Percentiles rank a stretch among this genome's conserved stretches.
Evolutionary conservation across 2,329 filamentous ascomycete genomes (phyloP).

Genomic region (Fusarium veterinarium): DNA sequence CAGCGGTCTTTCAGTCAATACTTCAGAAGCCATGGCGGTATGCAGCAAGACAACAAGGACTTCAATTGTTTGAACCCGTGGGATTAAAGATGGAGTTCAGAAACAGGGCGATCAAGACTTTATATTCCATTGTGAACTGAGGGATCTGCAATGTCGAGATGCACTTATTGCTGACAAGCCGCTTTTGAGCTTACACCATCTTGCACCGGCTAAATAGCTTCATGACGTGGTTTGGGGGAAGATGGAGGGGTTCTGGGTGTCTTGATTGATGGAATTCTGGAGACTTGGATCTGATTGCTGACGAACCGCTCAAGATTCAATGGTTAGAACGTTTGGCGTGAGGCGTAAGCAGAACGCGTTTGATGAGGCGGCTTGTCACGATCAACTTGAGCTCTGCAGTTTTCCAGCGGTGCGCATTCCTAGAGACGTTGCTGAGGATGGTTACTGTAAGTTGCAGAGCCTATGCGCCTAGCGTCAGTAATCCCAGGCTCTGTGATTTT

Average conservation of each 20-base stretch:
- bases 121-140: background rate
- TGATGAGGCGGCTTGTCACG: background rate
- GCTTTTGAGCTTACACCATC: constrained; percentile 1
- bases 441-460: too few species aligned
- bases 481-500: background rate
- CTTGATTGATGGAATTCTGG: background rate
- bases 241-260: background rate
- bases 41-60: rapidly evolving
- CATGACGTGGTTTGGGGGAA: background rate
- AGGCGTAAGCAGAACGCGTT: background rate
- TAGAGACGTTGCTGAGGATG: too few species aligned
- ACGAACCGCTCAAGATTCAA: background rate
- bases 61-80: rapidly evolving
- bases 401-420: background rate
- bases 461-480: too few species aligned
- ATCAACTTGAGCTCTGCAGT: rapidly evolving
- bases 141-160: background rate
- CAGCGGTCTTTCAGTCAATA: background rate
- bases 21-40: constrained; percentile 12
- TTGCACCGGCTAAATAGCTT: background rate
- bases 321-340: background rate
- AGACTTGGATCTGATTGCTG: background rate
- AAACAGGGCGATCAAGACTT: rapidly evolving
- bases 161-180: constrained; percentile 4
- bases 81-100: rapidly evolving